Conservation (phyloP, 306 rosid genomes). For the Castanea crenata region DNA sequence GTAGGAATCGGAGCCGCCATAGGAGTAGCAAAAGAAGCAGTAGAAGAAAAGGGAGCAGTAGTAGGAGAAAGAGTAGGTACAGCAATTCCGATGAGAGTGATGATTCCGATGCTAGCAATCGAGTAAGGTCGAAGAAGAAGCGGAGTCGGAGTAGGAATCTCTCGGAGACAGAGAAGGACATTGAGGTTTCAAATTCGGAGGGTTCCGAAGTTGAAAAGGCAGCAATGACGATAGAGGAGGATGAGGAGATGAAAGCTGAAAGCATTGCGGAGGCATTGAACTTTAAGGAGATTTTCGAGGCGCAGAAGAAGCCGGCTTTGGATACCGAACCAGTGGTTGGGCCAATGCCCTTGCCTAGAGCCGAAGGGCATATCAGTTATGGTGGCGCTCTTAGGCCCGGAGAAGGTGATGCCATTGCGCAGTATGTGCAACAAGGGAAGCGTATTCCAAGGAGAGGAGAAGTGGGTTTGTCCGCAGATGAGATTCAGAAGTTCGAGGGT, state of each 20-base stretch:
- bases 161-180: too few species aligned
- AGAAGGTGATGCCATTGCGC: conserved; percentile 97
- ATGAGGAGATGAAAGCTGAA: conserved; percentile 31
- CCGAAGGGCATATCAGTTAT: conserved; percentile 94
- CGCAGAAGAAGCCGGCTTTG: conserved; percentile 68
- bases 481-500: conserved; percentile 78
- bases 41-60: conserved; percentile 31
- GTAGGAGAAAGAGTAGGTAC: conserved; percentile 30
- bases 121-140: conserved; percentile 34
- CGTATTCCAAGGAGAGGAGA: conserved; percentile 98
- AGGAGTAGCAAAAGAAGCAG: conserved; percentile 25
- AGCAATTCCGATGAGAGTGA: conserved; percentile 55
- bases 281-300: conserved; percentile 69
- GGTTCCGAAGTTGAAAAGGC: conserved; percentile 39
- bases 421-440: conserved; percentile 97
- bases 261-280: conserved; percentile 54
- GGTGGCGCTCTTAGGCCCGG: conserved; percentile 99
- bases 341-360: conserved; percentile 88
- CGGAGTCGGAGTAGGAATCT: conserved; percentile 4
- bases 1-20: conserved; percentile 23
- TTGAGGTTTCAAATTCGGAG: conserved; percentile 20
- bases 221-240: conserved; percentile 39
- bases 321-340: conserved; percentile 76
- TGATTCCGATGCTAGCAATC: conserved; percentile 36
- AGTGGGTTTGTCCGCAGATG: conserved; percentile 97